These are phyloP conservation scores for Triadica sebifera DNA, from an alignment of 345 rosid genomes.

Conservation along the genomic window DNA sequence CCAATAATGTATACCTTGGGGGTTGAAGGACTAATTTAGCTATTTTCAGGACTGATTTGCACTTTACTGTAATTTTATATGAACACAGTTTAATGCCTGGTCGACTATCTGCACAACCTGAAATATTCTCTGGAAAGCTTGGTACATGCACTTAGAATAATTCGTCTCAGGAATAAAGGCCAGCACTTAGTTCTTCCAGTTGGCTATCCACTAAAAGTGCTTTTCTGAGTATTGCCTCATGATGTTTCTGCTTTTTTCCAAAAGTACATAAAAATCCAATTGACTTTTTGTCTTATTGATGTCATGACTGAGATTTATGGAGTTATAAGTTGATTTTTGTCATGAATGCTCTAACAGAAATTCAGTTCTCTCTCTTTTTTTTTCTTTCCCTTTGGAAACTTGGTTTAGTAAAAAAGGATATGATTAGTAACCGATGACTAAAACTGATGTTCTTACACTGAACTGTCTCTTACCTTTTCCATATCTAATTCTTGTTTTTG, in stretches of 20 bases:
- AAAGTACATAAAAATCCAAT: neutral
- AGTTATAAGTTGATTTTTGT: neutral
- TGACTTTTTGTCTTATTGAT: neutral
- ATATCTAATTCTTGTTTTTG: neutral
- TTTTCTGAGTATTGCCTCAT: conserved; percentile 1
- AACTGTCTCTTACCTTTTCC: neutral
- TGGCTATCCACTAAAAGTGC: neutral
- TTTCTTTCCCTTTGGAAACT: neutral
- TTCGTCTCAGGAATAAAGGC: neutral
- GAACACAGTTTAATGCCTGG: neutral
- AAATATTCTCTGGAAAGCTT: neutral
- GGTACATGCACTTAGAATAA: neutral
- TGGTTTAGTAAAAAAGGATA: neutral
- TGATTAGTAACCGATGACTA: neutral
- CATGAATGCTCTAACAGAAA: neutral
- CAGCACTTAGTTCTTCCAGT: neutral
- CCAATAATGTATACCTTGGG: neutral
- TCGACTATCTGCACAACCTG: neutral
- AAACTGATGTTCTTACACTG: neutral
- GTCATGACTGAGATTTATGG: neutral
- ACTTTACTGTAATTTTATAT: neutral
- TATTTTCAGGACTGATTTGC: neutral
- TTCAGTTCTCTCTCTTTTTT: neutral
- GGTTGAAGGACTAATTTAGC: conserved; percentile 2
- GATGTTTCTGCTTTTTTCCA: neutral